Base-by-base conservation (phyloP, 352 stramenopile species). In the Phytophthora sojae region DNA sequence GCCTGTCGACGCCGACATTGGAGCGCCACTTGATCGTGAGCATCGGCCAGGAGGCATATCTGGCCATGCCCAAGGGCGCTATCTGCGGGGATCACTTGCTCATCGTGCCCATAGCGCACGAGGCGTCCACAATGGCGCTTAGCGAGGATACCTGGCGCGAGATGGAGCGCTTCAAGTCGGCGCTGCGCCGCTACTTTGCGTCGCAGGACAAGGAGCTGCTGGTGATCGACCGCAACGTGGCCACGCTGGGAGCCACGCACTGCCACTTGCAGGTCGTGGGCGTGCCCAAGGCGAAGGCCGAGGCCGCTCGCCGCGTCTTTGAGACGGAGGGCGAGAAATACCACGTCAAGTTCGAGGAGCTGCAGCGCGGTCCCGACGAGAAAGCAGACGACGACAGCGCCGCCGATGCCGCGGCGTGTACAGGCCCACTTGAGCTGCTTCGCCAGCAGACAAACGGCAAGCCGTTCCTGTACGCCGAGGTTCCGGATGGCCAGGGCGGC, bases 1-100 rank as follows among this genome's bases (percentile, higher is more conserved):
- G 88, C 53, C 72, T 95, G 19, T 83, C 88, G 8, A 95, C 88
- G 14, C 88, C 88, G 4, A 89, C 79, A 21, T 70, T 95, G 0
- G 88, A 94, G 71, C 88, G 84, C 12, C 88, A 95, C 59, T 76
- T 95, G 66, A 93, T 95, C 58, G 86, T 93, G 37, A 92, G 85
- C 57, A 95, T 95, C 61, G 88, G 88, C 7, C 73, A 90, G 59
- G 83, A 94, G 57, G 85, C 85, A 15, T 95, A 95, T 64, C 69
- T 95, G 29, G 88, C 88, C 9, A 89, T 95, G 78, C 86, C 88
- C 3, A 95, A 95, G 59, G 88, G 88, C 5, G 85, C 86, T 6
- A 94, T 95, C 73, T 89, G 88, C 45, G 69, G 73, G 35, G 88
- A 95, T 51, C 88, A 95, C 69, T 37, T 86, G 60, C 78, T 95